Base-by-base conservation (phyloP, 1,284 basidiomycete species). In the Austroboletus olivaceoglutinosus region DNA sequence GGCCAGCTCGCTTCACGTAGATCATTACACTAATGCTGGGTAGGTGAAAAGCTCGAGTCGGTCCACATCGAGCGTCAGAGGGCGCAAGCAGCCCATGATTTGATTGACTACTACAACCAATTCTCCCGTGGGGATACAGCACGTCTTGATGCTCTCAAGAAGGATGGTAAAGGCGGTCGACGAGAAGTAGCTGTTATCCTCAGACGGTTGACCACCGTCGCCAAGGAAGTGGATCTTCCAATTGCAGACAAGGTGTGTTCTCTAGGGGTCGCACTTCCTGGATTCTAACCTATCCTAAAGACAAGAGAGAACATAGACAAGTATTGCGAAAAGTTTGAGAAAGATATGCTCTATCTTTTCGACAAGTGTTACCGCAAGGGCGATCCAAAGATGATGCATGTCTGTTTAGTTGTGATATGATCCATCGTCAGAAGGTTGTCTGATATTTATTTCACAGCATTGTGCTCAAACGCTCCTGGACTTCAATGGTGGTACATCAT, bases 351-450 rank as follows among this genome's bases (percentile, higher is more conserved):
- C 49, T 86, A 91, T 64, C 76, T 98, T 41, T 99, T 99, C 64
- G 97, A 99, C 70, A 76, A 88, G 58, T 93, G 91, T 64, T 98
- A 98, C 71, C 83, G 94, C 47, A 91, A 93, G 65, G 94, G 95
- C 30, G 97, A 99, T 65, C 97, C 97, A 0, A 95, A 95, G 70
- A 93, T 97, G 88, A 99, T 99, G 97, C 92, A 93, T 72, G 93
- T 94, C 60, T 60, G 87, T 77, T 43, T 31, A 33, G 43, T 60
- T 76, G 33, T n/a, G 43, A 45, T 45, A 16, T 46, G 19, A 33
- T 37, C 21, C 37, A 48, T 45, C 36, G n/a, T 37, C 23, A 18
- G 27, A 30, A 23, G 31, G 1, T 40, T 33, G 41, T 46, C 58
- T 64, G 43, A 67, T 51, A 37, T 19, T 11, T 40, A 43, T 10